Percentiles rank a stretch among this genome's conserved stretches.
These are phyloP conservation scores for Rubia balearica DNA, from an alignment of 305 asterid genomes.

Conservation along the genomic window DNA sequence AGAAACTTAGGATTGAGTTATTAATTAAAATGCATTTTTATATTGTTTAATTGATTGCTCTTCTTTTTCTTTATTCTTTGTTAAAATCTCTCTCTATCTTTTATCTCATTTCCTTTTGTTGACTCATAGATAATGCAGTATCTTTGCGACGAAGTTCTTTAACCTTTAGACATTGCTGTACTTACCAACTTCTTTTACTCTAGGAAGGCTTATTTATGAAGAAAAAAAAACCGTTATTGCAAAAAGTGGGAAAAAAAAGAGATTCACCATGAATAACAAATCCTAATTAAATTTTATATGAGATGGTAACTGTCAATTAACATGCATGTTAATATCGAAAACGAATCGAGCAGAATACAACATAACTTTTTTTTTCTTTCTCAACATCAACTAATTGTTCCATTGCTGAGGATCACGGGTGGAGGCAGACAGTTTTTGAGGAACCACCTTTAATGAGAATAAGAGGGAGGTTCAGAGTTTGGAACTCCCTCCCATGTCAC, in stretches of 20 bases:
- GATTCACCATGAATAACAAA: background rate
- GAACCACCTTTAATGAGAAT: too few species aligned
- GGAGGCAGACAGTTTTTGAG: too few species aligned
- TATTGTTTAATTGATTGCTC: background rate
- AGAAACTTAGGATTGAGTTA: background rate
- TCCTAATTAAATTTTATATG: background rate
- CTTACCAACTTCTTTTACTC: background rate
- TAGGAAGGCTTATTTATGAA: background rate
- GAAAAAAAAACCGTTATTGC: background rate
- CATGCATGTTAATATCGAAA: background rate
- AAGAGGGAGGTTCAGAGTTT: too few species aligned
- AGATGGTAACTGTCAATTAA: background rate
- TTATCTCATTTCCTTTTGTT: background rate
- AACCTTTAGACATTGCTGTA: background rate
- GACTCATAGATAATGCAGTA: conserved; percentile 3
- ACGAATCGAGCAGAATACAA: too few species aligned
- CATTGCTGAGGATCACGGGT: too few species aligned
- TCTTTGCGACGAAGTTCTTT: background rate
- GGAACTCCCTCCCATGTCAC: too few species aligned
- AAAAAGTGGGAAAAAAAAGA: background rate
- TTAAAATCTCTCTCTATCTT: background rate
- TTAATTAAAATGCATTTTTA: background rate
- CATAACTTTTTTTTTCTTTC: too few species aligned
- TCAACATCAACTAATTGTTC: too few species aligned
- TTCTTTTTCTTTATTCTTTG: background rate